Evolutionary conservation across 1,139 yeast genomes (phyloP).

Genomic region (Zhuliangozyma parablackwelliae): DNA sequence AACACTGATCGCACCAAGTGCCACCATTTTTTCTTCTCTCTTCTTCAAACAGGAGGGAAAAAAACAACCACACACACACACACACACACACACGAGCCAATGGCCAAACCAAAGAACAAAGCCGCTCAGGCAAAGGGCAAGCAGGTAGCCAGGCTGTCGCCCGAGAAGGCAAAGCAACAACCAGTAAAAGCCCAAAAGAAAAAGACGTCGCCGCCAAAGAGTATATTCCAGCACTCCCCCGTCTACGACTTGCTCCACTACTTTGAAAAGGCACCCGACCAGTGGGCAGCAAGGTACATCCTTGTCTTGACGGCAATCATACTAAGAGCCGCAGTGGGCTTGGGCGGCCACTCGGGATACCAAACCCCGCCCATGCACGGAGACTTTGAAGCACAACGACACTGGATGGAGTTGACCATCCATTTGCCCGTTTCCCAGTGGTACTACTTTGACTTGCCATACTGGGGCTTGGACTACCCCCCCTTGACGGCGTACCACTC

Average conservation of each 20-base stretch:
- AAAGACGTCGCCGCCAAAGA: neutral
- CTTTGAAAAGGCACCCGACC: conserved; percentile 63
- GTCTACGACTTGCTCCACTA: conserved; percentile 36
- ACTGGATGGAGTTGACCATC: conserved; percentile 91
- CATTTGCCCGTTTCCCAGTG: conserved; percentile 70
- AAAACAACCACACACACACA: no score
- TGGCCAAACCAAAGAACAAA: conserved; percentile 9
- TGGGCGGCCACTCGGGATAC: conserved; percentile 82
- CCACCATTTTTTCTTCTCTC: no score
- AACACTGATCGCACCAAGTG: no score
- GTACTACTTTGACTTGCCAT: conserved; percentile 84
- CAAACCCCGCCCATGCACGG: conserved; percentile 77
- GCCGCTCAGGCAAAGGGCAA: neutral
- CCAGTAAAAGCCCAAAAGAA: neutral
- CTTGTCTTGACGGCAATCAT: conserved; percentile 72
- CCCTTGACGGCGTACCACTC: conserved; percentile 95
- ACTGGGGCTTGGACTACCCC: conserved; percentile 98
- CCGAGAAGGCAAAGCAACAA: neutral
- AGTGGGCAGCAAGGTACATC: conserved; percentile 85
- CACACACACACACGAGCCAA: neutral
- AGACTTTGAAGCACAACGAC: conserved; percentile 97
- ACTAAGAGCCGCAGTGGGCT: conserved; percentile 78
- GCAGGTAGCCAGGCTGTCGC: neutral
- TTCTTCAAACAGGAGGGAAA: no score
- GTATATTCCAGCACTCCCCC: conserved; percentile 29